Evolutionary conservation across 495 filamentous ascomycete species (phyloP).

Genomic region (Penicillium crystallinum): DNA sequence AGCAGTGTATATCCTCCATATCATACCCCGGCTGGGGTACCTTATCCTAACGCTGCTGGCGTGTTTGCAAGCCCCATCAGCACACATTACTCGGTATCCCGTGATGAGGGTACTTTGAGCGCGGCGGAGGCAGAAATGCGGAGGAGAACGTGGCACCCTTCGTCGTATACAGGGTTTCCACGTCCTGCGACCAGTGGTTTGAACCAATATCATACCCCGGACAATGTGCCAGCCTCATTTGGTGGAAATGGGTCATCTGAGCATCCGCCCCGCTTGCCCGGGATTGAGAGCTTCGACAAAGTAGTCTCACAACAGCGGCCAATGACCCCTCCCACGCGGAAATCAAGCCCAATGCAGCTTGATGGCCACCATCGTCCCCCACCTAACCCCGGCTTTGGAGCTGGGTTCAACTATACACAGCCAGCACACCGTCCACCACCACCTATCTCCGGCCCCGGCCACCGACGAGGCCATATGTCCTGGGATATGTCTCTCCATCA

Average conservation of each 20-base stretch:
- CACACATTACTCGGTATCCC: conserved; percentile 57
- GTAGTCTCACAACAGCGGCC: conserved; percentile 52
- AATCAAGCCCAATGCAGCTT: conserved; percentile 64
- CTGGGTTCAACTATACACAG: conserved; percentile 43
- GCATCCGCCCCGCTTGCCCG: conserved; percentile 64
- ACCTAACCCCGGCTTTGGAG: conserved; percentile 28
- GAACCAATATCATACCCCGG: conserved; percentile 55
- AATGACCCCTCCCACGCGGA: conserved; percentile 56
- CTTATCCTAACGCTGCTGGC: conserved; percentile 51
- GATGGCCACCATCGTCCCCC: conserved; percentile 45
- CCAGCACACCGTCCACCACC: conserved; percentile 44
- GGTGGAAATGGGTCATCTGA: conserved; percentile 44
- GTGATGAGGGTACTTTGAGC: conserved; percentile 57
- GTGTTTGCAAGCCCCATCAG: conserved; percentile 68
- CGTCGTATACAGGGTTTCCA: conserved; percentile 56
- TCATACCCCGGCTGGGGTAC: conserved; percentile 39
- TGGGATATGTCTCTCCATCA: conserved; percentile 77
- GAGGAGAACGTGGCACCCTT: conserved; percentile 85
- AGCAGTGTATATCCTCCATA: conserved; percentile 51
- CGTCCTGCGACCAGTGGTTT: conserved; percentile 57
- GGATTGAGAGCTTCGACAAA: conserved; percentile 86
- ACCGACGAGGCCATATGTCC: conserved; percentile 56
- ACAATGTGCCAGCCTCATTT: conserved; percentile 49
- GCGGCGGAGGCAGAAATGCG: conserved; percentile 71
- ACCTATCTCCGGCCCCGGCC: conserved; percentile 48